A percentile compares a stretch with the other conserved stretches of the same genome.
phyloP scores from a whole-genome alignment of 805 yeast species.

The Cyberlindnera mississippiensis region DNA sequence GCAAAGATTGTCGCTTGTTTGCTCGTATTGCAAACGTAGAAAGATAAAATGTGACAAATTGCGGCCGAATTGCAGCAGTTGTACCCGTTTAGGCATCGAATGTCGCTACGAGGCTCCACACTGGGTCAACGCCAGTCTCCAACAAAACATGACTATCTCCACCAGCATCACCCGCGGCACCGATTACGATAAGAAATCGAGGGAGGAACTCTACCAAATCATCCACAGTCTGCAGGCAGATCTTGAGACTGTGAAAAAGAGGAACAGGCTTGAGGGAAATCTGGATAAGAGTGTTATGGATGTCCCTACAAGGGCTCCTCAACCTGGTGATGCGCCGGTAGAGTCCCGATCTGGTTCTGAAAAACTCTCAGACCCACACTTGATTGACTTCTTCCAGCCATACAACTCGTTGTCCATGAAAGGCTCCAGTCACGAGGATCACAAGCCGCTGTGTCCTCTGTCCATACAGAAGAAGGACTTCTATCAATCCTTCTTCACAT shows the following conservation, averaged over 20 bases:
- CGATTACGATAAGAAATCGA: not conserved
- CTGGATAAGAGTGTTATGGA: not conserved
- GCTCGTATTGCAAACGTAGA: constrained; percentile 31
- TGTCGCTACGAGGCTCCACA: constrained; percentile 13
- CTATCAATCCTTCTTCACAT: constrained; percentile 17
- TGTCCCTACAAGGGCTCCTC: too few relatives aligned
- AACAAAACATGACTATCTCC: not conserved
- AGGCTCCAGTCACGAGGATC: constrained; percentile 21
- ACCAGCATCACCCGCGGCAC: constrained; percentile 2
- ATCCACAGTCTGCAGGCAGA: constrained; percentile 1
- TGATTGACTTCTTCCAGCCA: constrained; percentile 16
- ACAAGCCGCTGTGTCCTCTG: constrained; percentile 19
- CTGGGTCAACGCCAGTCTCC: constrained; percentile 6
- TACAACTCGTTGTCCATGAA: constrained; percentile 17
- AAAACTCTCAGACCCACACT: not conserved
- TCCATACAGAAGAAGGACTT: constrained; percentile 19
- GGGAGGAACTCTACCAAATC: constrained; percentile 4
- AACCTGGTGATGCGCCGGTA: too few relatives aligned
- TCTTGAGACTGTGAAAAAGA: not conserved
- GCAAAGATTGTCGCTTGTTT: constrained; percentile 33
- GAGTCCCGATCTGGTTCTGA: too few relatives aligned
- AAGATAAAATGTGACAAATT: constrained; percentile 24
- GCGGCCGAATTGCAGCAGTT: constrained; percentile 24
- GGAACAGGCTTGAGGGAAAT: not conserved
- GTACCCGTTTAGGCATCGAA: constrained; percentile 22